phyloP scores from a whole-genome alignment of 441 rosid genomes.

The Eutrema salsugineum region DNA sequence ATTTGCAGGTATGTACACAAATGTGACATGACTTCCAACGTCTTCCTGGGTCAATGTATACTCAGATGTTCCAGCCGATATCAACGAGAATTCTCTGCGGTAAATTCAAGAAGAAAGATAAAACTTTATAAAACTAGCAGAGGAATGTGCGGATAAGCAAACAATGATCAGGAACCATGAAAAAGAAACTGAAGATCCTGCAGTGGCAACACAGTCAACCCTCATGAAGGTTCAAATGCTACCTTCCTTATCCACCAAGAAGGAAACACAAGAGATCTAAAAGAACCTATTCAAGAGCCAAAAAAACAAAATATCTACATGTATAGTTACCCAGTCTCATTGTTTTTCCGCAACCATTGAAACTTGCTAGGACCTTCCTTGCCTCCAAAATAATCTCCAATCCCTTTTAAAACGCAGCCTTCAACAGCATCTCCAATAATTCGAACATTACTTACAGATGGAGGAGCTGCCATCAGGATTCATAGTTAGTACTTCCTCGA shows the following conservation, averaged over 20 bases:
- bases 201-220: neutral
- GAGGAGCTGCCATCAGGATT: constrained; percentile 74
- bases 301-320: neutral
- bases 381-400: constrained; percentile 96
- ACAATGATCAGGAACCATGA: neutral
- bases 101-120: constrained; percentile 13
- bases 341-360: constrained; percentile 83
- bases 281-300: neutral
- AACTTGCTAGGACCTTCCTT: constrained; percentile 99
- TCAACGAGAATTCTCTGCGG: constrained; percentile 59
- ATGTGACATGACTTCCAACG: constrained; percentile 74
- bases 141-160: neutral
- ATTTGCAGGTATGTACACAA: constrained; percentile 87
- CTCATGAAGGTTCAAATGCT: neutral
- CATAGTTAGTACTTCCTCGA: constrained; percentile 18
- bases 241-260: neutral
- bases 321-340: constrained; percentile 61
- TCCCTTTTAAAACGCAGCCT: constrained; percentile 76
- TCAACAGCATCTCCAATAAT: constrained; percentile 89
- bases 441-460: constrained; percentile 75
- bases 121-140: neutral
- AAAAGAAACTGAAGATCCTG: neutral
- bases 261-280: neutral
- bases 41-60: constrained; percentile 86
- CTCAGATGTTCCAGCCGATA: constrained; percentile 82